Evolutionary conservation across 2,329 filamentous ascomycete species (phyloP).

Genomic region (Periconia digitata): DNA sequence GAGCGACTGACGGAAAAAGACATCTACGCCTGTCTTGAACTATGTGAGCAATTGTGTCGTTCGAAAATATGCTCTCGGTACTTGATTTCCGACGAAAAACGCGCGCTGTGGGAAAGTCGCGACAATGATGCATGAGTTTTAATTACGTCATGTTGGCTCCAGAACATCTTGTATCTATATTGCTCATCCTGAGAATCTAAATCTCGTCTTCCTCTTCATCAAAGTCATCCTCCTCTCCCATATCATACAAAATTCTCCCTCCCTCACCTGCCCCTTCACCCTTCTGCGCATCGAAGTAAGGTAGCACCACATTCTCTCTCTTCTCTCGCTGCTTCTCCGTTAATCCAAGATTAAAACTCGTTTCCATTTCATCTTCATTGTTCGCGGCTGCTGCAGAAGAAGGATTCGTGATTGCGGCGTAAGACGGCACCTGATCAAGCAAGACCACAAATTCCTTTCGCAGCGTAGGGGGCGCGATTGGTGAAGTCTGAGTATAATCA

Average conservation of each 20-base stretch:
- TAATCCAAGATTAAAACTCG: conserved; percentile 82
- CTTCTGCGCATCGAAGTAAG: conserved; percentile 95
- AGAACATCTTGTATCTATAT: no score
- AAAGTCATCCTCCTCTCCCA: conserved; percentile 95
- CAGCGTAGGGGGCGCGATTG: neutral
- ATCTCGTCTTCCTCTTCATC: conserved; percentile 96
- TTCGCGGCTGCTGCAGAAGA: conserved; percentile 23
- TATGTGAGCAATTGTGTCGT: no score
- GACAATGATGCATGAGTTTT: no score
- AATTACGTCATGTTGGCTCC: no score
- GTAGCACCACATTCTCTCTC: conserved; percentile 84
- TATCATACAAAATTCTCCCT: conserved; percentile 92
- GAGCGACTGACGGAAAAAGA: no score
- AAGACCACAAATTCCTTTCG: conserved; percentile 57
- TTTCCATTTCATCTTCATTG: conserved; percentile 41
- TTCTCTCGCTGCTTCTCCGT: conserved; percentile 90
- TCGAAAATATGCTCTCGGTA: no score
- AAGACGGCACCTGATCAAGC: conserved; percentile 70
- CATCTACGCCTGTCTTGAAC: no score
- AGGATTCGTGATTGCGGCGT: conserved; percentile 12
- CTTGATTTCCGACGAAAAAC: no score
- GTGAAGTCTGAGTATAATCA: conserved; percentile 15
- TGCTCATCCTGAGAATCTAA: no score
- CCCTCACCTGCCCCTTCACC: conserved; percentile 72
- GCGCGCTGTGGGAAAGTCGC: no score